A percentile compares a stretch with the other conserved stretches of the same genome.
Evolutionary conservation across 345 rosid genomes (phyloP).

Genomic region (Lumnitzera littorea): DNA sequence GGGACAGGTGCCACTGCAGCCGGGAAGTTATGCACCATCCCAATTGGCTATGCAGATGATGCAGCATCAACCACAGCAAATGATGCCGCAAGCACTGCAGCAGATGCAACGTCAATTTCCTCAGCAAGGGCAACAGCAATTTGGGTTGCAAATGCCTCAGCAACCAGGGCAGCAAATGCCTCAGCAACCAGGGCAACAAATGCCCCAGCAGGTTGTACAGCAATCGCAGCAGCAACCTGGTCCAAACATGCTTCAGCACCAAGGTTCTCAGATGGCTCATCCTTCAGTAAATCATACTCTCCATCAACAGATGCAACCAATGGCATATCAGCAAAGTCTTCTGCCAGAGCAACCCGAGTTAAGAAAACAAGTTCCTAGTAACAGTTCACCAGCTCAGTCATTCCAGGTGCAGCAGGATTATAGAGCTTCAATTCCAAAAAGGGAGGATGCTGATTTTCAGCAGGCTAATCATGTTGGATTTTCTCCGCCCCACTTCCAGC

Average conservation of each 20-base stretch:
- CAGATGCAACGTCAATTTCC: conserved; percentile 32
- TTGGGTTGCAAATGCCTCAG: conserved; percentile 40
- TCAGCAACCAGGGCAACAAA: conserved; percentile 37
- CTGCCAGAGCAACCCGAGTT: conserved; percentile 37
- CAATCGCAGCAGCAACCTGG: conserved; percentile 41
- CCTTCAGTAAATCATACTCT: conserved; percentile 48
- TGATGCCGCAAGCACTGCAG: conserved; percentile 38
- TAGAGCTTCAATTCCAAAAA: conserved; percentile 30
- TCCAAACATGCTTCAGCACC: conserved; percentile 33
- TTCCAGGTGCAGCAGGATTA: conserved; percentile 47
- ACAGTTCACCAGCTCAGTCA: conserved; percentile 45
- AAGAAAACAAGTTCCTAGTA: conserved; percentile 38
- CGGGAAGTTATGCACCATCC: conserved; percentile 36
- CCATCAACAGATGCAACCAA: conserved; percentile 49
- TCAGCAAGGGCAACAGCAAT: conserved; percentile 32
- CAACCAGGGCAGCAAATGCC: conserved; percentile 40
- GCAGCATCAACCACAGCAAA: conserved; percentile 52
- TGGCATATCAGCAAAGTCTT: conserved; percentile 48
- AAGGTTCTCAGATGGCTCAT: conserved; percentile 31
- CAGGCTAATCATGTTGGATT: conserved; percentile 46
- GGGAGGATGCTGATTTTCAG: conserved; percentile 55
- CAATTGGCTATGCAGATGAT: conserved; percentile 51
- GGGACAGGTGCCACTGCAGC: conserved; percentile 42
- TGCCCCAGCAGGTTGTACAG: conserved; percentile 39
- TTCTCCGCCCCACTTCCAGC: conserved; percentile 60